Percentiles rank a stretch among this genome's conserved stretches.
Evolutionary conservation across 768 basidiomycete genomes (phyloP).

Genomic region (Chalciporus sphaerocephalus): DNA sequence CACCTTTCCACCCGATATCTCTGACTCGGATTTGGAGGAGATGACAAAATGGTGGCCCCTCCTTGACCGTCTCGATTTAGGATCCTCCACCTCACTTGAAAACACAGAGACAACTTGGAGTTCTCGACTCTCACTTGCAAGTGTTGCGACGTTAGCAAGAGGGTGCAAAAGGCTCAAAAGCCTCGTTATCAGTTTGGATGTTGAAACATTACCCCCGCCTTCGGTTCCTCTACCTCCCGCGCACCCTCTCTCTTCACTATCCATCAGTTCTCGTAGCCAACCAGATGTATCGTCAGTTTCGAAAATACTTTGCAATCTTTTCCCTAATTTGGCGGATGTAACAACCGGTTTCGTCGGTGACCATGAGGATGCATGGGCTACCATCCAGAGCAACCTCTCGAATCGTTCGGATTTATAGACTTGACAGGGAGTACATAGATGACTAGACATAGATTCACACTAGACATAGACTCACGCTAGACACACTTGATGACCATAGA

Average conservation of each 20-base stretch:
- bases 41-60: constrained; percentile 44
- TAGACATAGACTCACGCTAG: constrained; percentile 3
- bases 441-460: neutral
- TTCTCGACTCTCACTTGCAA: constrained; percentile 15
- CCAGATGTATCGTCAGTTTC: constrained; percentile 29
- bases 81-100: constrained; percentile 27
- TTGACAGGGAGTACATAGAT: neutral
- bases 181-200: constrained; percentile 21
- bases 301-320: constrained; percentile 32
- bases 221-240: neutral
- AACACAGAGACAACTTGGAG: constrained; percentile 18
- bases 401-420: neutral
- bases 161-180: constrained; percentile 15
- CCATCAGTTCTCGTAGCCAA: constrained; percentile 31
- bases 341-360: constrained; percentile 32
- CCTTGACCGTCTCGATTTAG: constrained; percentile 41
- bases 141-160: constrained; percentile 14
- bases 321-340: constrained; percentile 36
- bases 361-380: constrained; percentile 30
- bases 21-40: constrained; percentile 36
- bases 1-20: constrained; percentile 36
- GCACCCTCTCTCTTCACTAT: constrained; percentile 32
- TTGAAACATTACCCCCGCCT: neutral
- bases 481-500: too few relatives aligned
- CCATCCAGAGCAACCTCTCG: constrained; percentile 10